Evolutionary conservation across 2,329 filamentous ascomycete genomes (phyloP).

Genomic region (Penicillium nordicum): DNA sequence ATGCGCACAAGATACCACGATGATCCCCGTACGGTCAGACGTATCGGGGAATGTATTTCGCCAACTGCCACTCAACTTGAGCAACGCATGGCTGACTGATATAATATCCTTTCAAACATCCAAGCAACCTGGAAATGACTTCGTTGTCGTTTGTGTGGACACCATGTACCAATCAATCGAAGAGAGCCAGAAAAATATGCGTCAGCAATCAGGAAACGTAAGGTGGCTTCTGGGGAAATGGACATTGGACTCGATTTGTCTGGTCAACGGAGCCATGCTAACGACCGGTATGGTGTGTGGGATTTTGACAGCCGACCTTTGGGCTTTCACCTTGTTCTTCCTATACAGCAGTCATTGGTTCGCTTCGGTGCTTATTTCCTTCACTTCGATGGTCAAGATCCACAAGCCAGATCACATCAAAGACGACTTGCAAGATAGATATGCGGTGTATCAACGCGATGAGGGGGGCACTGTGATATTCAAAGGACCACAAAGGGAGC

Average conservation of each 20-base stretch:
- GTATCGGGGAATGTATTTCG: conserved; percentile 28
- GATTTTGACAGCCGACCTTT: conserved; percentile 28
- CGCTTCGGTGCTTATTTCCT: conserved; percentile 25
- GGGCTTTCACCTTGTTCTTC: conserved; percentile 30
- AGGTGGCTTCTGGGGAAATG: background rate
- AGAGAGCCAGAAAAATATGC: background rate
- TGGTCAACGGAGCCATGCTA: conserved; percentile 27
- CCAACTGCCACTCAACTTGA: conserved; percentile 29
- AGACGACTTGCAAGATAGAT: conserved; percentile 14
- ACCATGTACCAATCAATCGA: conserved; percentile 4
- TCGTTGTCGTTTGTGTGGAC: conserved; percentile 28
- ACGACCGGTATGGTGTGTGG: conserved; percentile 24
- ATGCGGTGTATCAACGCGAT: conserved; percentile 32
- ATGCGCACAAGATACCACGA: conserved; percentile 28
- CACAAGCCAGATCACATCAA: conserved; percentile 8
- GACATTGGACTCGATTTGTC: conserved; percentile 13
- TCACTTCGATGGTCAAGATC: conserved; percentile 21
- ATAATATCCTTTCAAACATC: conserved; percentile 26
- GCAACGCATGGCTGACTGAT: conserved; percentile 29
- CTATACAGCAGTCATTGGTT: conserved; percentile 31
- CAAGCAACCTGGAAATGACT: conserved; percentile 27
- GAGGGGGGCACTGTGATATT: conserved; percentile 34
- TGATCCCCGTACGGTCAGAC: conserved; percentile 29
- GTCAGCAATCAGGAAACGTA: background rate
- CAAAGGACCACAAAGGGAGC: conserved; percentile 27